Percentiles rank a stretch among this genome's conserved stretches.
Conservation (phyloP, 2,329 filamentous ascomycete genomes). For the Leptographium wingfieldii region DNA sequence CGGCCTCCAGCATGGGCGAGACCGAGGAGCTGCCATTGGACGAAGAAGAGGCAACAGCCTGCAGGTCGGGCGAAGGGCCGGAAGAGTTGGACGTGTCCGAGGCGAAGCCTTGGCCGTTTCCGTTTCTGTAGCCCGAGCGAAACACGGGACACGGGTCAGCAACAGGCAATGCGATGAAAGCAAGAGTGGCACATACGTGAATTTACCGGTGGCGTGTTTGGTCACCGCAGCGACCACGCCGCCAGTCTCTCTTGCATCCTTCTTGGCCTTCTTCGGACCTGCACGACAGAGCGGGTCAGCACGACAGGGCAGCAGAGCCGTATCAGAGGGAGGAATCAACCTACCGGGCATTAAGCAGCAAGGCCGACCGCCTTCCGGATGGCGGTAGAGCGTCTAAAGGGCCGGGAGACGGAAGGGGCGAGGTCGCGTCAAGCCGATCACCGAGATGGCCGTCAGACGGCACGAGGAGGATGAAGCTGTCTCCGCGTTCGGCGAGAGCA, state of each 20-base stretch:
- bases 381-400: conserved; percentile 3
- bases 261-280: conserved; percentile 35
- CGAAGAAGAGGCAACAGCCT: conserved; percentile 24
- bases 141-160: conserved; percentile 10
- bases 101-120: conserved; percentile 20
- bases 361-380: conserved; percentile 10
- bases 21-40: conserved; percentile 28
- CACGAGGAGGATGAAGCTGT: not conserved
- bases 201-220: conserved; percentile 38
- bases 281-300: not conserved
- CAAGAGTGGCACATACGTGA: conserved; percentile 30
- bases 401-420: not conserved
- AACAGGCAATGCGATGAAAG: conserved; percentile 5
- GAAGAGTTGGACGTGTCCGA: conserved; percentile 31
- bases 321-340: not conserved
- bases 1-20: conserved; percentile 35
- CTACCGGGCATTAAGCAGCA: conserved; percentile 14
- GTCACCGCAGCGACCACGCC: conserved; percentile 41
- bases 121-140: conserved; percentile 16
- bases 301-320: not conserved
- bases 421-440: not conserved
- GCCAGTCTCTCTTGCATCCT: conserved; percentile 41
- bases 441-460: no score
- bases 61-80: conserved; percentile 32
- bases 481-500: not conserved